phyloP scores from a whole-genome alignment of 352 stramenopile species.

The Pythium guiyangense region DNA sequence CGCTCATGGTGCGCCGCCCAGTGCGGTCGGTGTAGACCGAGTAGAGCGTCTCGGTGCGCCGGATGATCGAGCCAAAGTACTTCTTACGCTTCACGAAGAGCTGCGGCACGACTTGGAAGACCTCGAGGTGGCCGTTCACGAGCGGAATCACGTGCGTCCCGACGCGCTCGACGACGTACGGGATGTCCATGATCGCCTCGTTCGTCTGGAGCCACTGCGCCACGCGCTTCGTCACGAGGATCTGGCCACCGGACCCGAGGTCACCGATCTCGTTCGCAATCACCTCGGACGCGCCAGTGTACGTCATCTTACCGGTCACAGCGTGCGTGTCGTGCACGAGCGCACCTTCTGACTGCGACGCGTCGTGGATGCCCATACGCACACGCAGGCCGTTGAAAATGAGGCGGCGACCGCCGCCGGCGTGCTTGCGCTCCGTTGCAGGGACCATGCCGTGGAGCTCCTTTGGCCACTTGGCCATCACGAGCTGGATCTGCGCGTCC shows the following conservation, averaged over 20 bases:
- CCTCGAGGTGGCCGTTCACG: conserved; percentile 31
- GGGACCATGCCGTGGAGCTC: conserved; percentile 44
- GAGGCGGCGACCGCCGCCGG: too few relatives aligned
- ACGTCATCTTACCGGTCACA: conserved; percentile 60
- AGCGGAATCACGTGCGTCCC: conserved; percentile 38
- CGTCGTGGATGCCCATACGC: conserved; percentile 75
- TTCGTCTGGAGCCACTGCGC: conserved; percentile 42
- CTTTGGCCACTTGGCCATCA: conserved; percentile 56
- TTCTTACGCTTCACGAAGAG: conserved; percentile 14
- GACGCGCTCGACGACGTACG: conserved; percentile 48
- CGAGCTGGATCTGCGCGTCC: conserved; percentile 51
- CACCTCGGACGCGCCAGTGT: conserved; percentile 61
- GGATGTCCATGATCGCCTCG: conserved; percentile 28
- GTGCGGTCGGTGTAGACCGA: conserved; percentile 6
- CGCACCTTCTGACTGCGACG: conserved; percentile 34
- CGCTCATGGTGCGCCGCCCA: too few relatives aligned
- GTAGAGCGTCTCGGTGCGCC: conserved; percentile 11
- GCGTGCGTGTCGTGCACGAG: conserved; percentile 48
- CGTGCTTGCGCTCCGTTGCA: conserved; percentile 43
- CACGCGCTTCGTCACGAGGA: conserved; percentile 62
- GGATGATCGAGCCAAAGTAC: conserved; percentile 15
- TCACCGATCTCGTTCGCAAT: conserved; percentile 63
- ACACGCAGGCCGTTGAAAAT: conserved; percentile 66
- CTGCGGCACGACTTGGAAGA: conserved; percentile 38
- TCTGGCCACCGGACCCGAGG: conserved; percentile 59